Percentiles rank a stretch among this genome's conserved stretches.
phyloP scores from a whole-genome alignment of 345 rosid species.

The Camelina laxa region DNA sequence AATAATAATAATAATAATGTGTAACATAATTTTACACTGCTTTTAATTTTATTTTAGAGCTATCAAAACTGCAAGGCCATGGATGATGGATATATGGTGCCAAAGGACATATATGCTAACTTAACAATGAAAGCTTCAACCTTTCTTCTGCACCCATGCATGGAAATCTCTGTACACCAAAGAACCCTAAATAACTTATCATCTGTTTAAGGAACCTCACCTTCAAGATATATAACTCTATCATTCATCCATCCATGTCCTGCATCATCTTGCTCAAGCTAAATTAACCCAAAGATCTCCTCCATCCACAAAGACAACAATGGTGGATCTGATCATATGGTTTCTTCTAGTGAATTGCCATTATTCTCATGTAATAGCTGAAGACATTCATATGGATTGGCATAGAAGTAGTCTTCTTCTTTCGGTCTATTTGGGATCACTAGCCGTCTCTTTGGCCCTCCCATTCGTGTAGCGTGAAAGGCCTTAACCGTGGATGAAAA shows the following conservation, averaged over 20 bases:
- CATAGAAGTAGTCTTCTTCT: constrained; percentile 93
- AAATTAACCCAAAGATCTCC: constrained; percentile 13
- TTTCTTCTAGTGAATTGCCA: constrained; percentile 34
- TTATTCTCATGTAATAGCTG: constrained; percentile 49
- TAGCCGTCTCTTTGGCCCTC: constrained; percentile 64
- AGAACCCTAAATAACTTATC: constrained; percentile 30
- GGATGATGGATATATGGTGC: constrained; percentile 24
- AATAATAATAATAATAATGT: constrained; percentile 30
- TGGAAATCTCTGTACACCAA: constrained; percentile 39
- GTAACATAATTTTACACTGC: constrained; percentile 24
- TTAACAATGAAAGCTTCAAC: constrained; percentile 22
- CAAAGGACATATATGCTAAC: constrained; percentile 12
- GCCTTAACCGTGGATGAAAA: constrained; percentile 79
- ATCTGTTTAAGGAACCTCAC: constrained; percentile 10
- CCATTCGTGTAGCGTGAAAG: constrained; percentile 70
- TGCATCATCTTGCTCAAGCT: constrained; percentile 24
- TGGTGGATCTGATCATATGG: constrained; percentile 25
- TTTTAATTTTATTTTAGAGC: neutral
- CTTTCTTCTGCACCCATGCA: constrained; percentile 22
- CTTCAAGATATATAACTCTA: constrained; percentile 22
- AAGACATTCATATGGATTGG: constrained; percentile 95
- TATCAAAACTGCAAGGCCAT: constrained; percentile 42
- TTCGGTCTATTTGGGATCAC: constrained; percentile 83
- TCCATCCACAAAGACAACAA: neutral
- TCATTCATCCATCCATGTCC: constrained; percentile 33